These are phyloP conservation scores for Monilinia laxa DNA, from an alignment of 2,329 filamentous ascomycete genomes.

Conservation along the genomic window DNA sequence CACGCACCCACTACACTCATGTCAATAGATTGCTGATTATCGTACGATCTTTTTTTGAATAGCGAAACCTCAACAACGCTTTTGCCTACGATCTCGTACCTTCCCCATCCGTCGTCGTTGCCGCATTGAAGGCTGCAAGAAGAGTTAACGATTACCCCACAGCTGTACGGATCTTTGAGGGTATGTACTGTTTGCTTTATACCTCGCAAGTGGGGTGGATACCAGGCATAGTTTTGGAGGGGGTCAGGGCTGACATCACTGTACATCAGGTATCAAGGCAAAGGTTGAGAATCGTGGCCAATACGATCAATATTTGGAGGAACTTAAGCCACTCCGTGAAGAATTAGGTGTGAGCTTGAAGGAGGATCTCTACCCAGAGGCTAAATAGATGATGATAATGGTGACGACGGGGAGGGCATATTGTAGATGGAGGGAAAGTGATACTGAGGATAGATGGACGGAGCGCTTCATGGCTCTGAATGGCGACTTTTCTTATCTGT, in stretches of 20 bases:
- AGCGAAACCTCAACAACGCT: conserved; percentile 98
- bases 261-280: conserved; percentile 82
- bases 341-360: conserved; percentile 89
- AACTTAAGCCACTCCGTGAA: conserved; percentile 89
- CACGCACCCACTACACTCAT: conserved; percentile 16
- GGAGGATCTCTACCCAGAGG: conserved; percentile 84
- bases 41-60: conserved; percentile 32
- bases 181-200: conserved; percentile 52
- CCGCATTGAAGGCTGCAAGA: conserved; percentile 89
- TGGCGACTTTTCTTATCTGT: conserved; percentile 37
- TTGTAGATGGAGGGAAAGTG: conserved; percentile 33
- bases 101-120: conserved; percentile 83
- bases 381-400: conserved; percentile 33
- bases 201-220: conserved; percentile 55
- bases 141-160: conserved; percentile 98
- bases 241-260: conserved; percentile 50
- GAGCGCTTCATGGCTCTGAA: conserved; percentile 29
- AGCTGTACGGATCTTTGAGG: conserved; percentile 97
- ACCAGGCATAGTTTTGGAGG: conserved; percentile 99
- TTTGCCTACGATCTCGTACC: conserved; percentile 99
- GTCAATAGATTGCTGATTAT: conserved; percentile 33
- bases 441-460: conserved; percentile 29
- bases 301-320: conserved; percentile 93
- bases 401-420: conserved; percentile 25
- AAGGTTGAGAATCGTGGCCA: conserved; percentile 99